Conservation (phyloP, 352 stramenopile species). For the Globisporangium nagaii region DNA sequence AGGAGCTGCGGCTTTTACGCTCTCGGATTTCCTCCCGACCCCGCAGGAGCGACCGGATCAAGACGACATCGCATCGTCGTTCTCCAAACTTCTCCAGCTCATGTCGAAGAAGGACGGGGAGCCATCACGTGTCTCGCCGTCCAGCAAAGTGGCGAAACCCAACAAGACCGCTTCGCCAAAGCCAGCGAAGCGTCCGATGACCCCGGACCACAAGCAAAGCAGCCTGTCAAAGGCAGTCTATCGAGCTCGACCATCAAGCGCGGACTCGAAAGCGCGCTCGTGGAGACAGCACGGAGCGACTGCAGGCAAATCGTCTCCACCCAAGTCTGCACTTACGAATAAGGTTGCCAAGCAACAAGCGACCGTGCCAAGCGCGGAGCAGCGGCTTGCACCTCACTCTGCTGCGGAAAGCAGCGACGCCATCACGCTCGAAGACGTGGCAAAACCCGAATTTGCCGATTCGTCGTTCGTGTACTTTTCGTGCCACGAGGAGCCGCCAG, state of each 20-base stretch:
- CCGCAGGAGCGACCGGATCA: neutral
- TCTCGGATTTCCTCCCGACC: neutral
- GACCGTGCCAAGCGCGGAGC: neutral
- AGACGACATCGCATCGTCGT: constrained; percentile 21
- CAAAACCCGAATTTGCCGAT: constrained; percentile 21
- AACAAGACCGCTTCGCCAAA: neutral
- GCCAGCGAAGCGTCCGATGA: neutral
- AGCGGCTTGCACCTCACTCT: too few relatives aligned
- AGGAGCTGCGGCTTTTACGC: neutral
- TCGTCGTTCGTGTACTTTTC: constrained; percentile 29
- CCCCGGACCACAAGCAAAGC: constrained; percentile 3
- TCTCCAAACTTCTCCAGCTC: constrained; percentile 28
- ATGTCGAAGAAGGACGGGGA: constrained; percentile 15
- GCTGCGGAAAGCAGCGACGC: neutral
- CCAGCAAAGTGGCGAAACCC: neutral
- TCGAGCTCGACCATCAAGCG: constrained; percentile 13
- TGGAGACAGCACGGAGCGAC: neutral
- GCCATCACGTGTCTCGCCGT: neutral
- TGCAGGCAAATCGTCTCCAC: neutral
- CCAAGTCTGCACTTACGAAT: neutral
- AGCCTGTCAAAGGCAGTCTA: neutral
- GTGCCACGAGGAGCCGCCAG: constrained; percentile 14
- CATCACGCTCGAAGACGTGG: neutral
- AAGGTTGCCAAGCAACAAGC: neutral
- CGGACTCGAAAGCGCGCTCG: constrained; percentile 10